Conservation (phyloP, 257 asterid species). For the Primulina eburnea region DNA sequence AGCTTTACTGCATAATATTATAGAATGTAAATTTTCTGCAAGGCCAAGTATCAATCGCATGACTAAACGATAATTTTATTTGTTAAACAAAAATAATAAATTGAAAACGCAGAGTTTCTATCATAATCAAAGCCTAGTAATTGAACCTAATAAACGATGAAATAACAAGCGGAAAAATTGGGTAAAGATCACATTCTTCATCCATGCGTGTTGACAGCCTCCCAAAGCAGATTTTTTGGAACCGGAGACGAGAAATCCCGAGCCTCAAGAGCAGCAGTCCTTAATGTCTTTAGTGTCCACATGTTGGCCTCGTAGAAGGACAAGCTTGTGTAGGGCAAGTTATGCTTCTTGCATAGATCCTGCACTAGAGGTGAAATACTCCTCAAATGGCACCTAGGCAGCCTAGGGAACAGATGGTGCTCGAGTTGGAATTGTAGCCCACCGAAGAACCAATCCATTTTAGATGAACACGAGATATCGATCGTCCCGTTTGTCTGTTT, state of each 20-base stretch:
- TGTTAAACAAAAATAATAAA: background rate
- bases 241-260: conserved; percentile 46
- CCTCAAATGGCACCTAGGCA: conserved; percentile 86
- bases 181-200: conserved; percentile 27
- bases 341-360: conserved; percentile 76
- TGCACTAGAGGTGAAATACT: conserved; percentile 64
- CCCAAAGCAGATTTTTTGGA: conserved; percentile 80
- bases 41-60: conserved; percentile 3
- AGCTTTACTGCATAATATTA: conserved; percentile 26
- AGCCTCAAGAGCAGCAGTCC: conserved; percentile 73
- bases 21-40: conserved; percentile 27
- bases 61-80: background rate
- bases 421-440: conserved; percentile 89
- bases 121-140: conserved; percentile 15
- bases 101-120: conserved; percentile 7
- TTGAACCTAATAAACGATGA: background rate
- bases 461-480: conserved; percentile 57
- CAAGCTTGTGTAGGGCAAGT: conserved; percentile 59
- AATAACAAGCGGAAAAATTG: background rate
- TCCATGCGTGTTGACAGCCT: conserved; percentile 86
- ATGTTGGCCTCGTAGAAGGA: conserved; percentile 65
- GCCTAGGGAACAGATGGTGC: conserved; percentile 84
- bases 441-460: conserved; percentile 87
- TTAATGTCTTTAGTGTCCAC: conserved; percentile 57
- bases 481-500: conserved; percentile 82